Evolutionary conservation across 805 yeast genomes (phyloP), one percentile per base, ranked within the genome.

Genomic region (Suhomyces xylopsoci): DNA sequence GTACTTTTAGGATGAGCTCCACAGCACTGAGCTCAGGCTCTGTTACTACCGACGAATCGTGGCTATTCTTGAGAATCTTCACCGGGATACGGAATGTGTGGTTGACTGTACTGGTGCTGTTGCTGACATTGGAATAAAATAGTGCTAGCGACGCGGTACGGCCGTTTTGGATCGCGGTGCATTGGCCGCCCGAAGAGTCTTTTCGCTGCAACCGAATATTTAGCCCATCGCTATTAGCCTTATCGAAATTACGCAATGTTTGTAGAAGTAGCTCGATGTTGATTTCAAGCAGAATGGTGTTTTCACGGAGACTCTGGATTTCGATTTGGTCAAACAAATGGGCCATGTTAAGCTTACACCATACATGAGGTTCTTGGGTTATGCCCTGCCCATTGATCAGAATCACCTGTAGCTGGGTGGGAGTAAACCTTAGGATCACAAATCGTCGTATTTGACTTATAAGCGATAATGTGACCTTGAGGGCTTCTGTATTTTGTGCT

Each of bases 31-130:
- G 68, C 59, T 78, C 81, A 0, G 97, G 97, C 61, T 88, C 94
- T 43, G 58, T 57, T 17, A 75, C 70, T 8, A 82, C 71, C 47
- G 77, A 62, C 12, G 77, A 76, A 51, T 82, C 84, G 54, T 80
- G 82, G 14, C 76, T 79, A 55, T 73, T 76, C 53, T 83, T 79
- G 51, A 88, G 61, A 42, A 88, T 71, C 58, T 84, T 73, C 1
- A 88, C 88, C 0, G 96, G 93, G 17, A 92, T 80, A 48, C 83
- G 82, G 60, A 85, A 83, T 7, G 88, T 79, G 61, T 87, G 90
- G 55, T 80, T 78, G 15, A 88, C 76, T 2, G 81, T 69, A 22
- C 79, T 76, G 8, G 77, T 50, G 66, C 64, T 48, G 65, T 64
- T 34, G 65, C 71, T 60, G 65, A 67, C 69, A 55, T 82, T 84